These are phyloP conservation scores for Clarireedia sp. DNA, from an alignment of 2,329 filamentous ascomycete genomes.

Conservation along the genomic window DNA sequence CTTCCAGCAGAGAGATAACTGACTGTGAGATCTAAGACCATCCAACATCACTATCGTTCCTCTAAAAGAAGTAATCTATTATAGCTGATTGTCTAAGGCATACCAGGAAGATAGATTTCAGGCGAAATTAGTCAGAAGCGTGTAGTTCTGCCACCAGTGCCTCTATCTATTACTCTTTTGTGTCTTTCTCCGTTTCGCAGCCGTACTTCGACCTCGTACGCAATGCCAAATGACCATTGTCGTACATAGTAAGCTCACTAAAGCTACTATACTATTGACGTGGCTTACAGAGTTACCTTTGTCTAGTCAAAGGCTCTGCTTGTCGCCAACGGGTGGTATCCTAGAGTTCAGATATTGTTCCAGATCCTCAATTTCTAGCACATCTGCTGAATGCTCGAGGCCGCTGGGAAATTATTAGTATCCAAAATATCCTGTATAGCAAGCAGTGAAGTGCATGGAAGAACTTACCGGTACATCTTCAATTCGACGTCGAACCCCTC, in stretches of 20 bases:
- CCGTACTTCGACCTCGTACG: background rate
- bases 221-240: background rate
- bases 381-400: slow-evolving; percentile 68
- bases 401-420: slow-evolving; percentile 37
- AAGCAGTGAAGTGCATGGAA: background rate
- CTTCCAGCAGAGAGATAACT: too few species aligned
- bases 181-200: background rate
- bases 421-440: background rate
- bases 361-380: slow-evolving; percentile 74
- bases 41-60: too few species aligned
- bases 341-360: slow-evolving; percentile 48
- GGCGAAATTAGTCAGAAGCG: too few species aligned
- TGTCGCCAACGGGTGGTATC: slow-evolving; percentile 37
- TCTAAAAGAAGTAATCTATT: too few species aligned
- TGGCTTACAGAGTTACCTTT: background rate
- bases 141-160: too few species aligned
- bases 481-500: slow-evolving; percentile 68
- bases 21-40: too few species aligned
- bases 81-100: too few species aligned
- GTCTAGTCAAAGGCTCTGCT: slow-evolving; percentile 21
- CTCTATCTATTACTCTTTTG: background rate
- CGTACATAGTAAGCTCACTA: slow-evolving; percentile 4
- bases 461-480: slow-evolving; percentile 62
- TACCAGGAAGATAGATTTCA: too few species aligned
- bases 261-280: background rate